Evolutionary conservation across 129 eudicot species (phyloP).

Genomic region (Chrysanthemum lavandulifolium): DNA sequence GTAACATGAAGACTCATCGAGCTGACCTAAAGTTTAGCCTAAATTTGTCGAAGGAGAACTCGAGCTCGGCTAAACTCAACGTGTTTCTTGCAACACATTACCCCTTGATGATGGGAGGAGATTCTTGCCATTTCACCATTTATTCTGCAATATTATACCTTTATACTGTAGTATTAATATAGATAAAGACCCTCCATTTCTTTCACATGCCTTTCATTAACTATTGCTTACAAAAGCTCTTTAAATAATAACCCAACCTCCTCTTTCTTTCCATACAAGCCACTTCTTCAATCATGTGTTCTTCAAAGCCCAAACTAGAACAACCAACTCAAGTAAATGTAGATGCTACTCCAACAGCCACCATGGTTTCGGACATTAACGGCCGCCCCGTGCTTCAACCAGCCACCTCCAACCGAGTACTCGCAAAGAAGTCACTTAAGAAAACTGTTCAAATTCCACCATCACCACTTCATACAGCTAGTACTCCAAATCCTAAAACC

Average conservation of each 20-base stretch:
- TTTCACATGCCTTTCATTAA: slow-evolving; percentile 11
- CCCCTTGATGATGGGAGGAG: too few species aligned
- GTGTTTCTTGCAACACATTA: too few species aligned
- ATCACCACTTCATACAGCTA: slow-evolving; percentile 6
- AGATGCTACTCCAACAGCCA: slow-evolving; percentile 16
- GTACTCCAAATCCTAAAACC: slow-evolving; percentile 1
- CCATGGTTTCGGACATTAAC: slow-evolving; percentile 39
- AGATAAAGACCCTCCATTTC: slow-evolving; percentile 19
- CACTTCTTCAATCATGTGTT: slow-evolving; percentile 42
- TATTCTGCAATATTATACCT: slow-evolving; percentile 26
- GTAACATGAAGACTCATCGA: too few species aligned
- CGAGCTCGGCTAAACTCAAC: too few species aligned
- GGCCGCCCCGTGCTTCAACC: slow-evolving; percentile 66
- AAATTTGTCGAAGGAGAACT: too few species aligned
- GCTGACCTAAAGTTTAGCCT: too few species aligned
- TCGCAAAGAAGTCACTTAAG: slow-evolving; percentile 36
- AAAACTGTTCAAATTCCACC: slow-evolving; percentile 8
- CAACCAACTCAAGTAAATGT: slow-evolving; percentile 15
- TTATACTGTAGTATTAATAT: slow-evolving; percentile 16
- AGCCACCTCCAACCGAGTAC: slow-evolving; percentile 46
- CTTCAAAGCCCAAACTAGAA: slow-evolving; percentile 44
- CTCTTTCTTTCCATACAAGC: slow-evolving; percentile 7
- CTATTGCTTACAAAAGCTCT: slow-evolving; percentile 3
- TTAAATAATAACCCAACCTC: background rate
- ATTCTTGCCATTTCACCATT: slow-evolving; percentile 41